Evolutionary conservation across 495 filamentous ascomycete species (phyloP), one percentile per base, ranked within the genome.

Genomic region (Aspergillus kassunensis): DNA sequence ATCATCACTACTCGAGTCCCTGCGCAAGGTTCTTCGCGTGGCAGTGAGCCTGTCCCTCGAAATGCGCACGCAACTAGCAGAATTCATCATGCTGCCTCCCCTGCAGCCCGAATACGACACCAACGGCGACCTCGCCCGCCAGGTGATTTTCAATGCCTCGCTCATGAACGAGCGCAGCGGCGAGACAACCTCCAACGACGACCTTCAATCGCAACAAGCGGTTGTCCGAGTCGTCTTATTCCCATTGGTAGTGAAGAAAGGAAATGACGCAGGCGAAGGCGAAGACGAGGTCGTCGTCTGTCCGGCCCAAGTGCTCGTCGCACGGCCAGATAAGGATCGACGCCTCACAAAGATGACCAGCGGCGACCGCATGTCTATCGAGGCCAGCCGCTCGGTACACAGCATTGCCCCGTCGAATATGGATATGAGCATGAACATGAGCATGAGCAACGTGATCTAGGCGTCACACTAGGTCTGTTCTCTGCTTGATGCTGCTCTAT

Each of bases 21-120:
- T 98, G 35, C 84, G 84, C 55, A 88, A 88, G 59, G 87, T 97
- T 13, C 79, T 97, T 55, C 80, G 79, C 49, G 78, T 88, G 25
- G 92, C 93, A 0, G 92, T 92, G 29, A 85, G 85, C 35, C 78
- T 98, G 4, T 89, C 91, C 3, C 82, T 97, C 55, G 90, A 97
- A 74, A 97, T 98, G 95, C 89, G 93, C 57, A 92, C 86, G 15
- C 93, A 98, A 65, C 79, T 91, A 12, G 90, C 93, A 15, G 91
- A 97, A 67, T 98, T 92, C 70, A 90, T 93, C 69, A 97, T 98
- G 91, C 84, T 96, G 6, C 92, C 92, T 4, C 91, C 93, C 8
- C 77, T 95, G n/a, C 89, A 91, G 56, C 92, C 95, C 10, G 90
- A 96, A 61, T 97, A 93, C 71, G 91, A 97, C 68, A 86, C 84